A percentile compares a stretch with the other conserved stretches of the same genome.
Evolutionary conservation across 1,284 basidiomycete species (phyloP).

Genomic region (Pseudozyma sp.): DNA sequence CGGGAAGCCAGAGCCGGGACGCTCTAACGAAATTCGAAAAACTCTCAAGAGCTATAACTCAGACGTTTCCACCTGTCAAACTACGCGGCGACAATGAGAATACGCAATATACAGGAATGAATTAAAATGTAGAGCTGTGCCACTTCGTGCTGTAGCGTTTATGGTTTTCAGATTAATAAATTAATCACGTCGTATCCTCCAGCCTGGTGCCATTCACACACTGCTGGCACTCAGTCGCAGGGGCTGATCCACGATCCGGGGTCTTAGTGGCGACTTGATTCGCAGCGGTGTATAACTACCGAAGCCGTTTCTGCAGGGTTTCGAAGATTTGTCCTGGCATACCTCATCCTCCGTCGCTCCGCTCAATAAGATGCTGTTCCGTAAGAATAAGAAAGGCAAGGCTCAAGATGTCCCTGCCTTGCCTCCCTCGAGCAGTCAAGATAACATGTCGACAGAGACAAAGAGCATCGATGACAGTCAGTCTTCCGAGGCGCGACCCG

Average conservation of each 20-base stretch:
- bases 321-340: neutral
- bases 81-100: neutral
- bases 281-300: too few relatives aligned
- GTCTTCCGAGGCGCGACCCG: neutral
- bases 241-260: too few relatives aligned
- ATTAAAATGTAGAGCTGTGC: neutral
- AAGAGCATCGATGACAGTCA: conserved; percentile 1
- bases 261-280: too few relatives aligned
- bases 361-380: conserved; percentile 1
- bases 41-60: too few relatives aligned
- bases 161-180: too few relatives aligned
- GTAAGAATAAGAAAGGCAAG: conserved; percentile 3
- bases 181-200: too few relatives aligned
- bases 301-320: too few relatives aligned
- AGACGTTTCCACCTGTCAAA: neutral
- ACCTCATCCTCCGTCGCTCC: too few relatives aligned
- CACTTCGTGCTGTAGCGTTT: neutral
- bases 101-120: too few relatives aligned
- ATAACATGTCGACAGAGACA: neutral
- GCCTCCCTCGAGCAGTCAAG: neutral
- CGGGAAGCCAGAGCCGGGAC: neutral
- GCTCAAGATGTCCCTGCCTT: neutral
- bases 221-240: too few relatives aligned
- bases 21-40: neutral
- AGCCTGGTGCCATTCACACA: too few relatives aligned